Percentiles rank a stretch among this genome's conserved stretches.
These are phyloP conservation scores for Penicillium subrubescens DNA, from an alignment of 495 filamentous ascomycete species.

Conservation along the genomic window DNA sequence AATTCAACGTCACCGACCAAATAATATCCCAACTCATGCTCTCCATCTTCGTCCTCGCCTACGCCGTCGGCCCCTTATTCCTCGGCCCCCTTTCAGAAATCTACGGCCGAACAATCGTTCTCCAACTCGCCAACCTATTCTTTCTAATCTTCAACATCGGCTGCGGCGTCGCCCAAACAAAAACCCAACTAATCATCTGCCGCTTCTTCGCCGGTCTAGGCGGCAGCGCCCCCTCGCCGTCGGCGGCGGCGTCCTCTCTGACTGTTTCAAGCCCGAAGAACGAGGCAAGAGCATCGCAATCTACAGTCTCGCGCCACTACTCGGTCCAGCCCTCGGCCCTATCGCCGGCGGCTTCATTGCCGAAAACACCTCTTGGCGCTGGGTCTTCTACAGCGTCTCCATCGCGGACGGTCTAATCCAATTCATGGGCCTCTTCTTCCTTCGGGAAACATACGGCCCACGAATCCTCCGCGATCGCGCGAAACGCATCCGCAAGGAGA, in stretches of 20 bases:
- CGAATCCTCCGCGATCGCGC: slow-evolving; percentile 61
- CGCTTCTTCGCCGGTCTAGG: slow-evolving; percentile 62
- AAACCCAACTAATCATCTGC: slow-evolving; percentile 54
- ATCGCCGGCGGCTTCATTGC: slow-evolving; percentile 68
- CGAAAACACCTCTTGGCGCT: slow-evolving; percentile 69
- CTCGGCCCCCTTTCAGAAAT: slow-evolving; percentile 75
- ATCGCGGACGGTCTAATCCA: slow-evolving; percentile 67
- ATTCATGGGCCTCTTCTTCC: slow-evolving; percentile 62
- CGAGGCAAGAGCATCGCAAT: slow-evolving; percentile 65
- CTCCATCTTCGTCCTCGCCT: slow-evolving; percentile 76
- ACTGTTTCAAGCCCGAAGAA: slow-evolving; percentile 64
- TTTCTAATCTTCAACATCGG: slow-evolving; percentile 64
- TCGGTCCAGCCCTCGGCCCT: slow-evolving; percentile 68
- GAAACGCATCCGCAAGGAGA: slow-evolving; percentile 59
- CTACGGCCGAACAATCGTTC: slow-evolving; percentile 66
- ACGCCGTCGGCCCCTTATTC: slow-evolving; percentile 68
- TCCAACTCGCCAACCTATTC: slow-evolving; percentile 64
- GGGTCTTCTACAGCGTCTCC: slow-evolving; percentile 66
- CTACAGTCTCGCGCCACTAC: slow-evolving; percentile 65
- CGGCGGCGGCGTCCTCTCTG: slow-evolving; percentile 62
- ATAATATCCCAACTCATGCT: slow-evolving; percentile 61
- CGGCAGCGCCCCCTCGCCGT: slow-evolving; percentile 57
- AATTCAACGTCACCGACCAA: slow-evolving; percentile 61
- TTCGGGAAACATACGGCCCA: slow-evolving; percentile 72
- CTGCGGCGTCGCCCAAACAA: slow-evolving; percentile 54